phyloP scores from a whole-genome alignment of 2,329 filamentous ascomycete species.

The Colletotrichum melonis region DNA sequence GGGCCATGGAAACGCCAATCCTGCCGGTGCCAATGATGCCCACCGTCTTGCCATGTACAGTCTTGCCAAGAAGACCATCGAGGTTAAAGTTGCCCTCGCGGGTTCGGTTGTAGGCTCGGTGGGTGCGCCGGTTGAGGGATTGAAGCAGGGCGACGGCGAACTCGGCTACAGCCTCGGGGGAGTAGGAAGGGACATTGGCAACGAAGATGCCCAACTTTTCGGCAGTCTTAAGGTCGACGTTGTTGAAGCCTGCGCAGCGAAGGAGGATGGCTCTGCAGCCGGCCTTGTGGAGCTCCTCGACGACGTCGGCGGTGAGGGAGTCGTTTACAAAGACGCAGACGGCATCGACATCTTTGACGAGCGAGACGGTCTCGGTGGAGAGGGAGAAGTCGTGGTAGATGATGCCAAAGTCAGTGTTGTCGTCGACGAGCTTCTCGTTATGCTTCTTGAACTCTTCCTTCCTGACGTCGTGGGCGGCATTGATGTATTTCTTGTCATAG shows the following conservation, averaged over 20 bases:
- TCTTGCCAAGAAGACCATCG: conserved; percentile 71
- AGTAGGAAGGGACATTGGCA: conserved; percentile 75
- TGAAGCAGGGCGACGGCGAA: conserved; percentile 76
- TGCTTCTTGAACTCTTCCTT: conserved; percentile 38
- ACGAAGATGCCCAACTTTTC: conserved; percentile 67
- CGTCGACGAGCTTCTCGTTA: conserved; percentile 44
- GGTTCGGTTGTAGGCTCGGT: conserved; percentile 75
- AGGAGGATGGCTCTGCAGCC: conserved; percentile 71
- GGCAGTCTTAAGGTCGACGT: conserved; percentile 70
- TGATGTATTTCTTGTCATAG: conserved; percentile 69
- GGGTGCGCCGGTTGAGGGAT: conserved; percentile 75
- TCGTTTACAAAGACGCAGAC: conserved; percentile 79
- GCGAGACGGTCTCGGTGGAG: conserved; percentile 63
- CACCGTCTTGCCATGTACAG: conserved; percentile 72
- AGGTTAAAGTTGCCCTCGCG: conserved; percentile 77
- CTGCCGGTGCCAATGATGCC: conserved; percentile 74
- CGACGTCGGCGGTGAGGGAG: conserved; percentile 60
- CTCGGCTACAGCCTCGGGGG: conserved; percentile 76
- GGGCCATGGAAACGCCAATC: conserved; percentile 71
- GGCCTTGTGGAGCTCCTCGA: conserved; percentile 58
- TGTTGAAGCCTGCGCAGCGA: conserved; percentile 77
- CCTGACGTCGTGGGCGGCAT: conserved; percentile 45
- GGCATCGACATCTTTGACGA: conserved; percentile 60
- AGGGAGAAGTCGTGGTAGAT: conserved; percentile 70
- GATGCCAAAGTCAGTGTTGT: conserved; percentile 56